Base-by-base conservation (phyloP, 768 basidiomycete genomes). In the Psilocybe cubensis region DNA sequence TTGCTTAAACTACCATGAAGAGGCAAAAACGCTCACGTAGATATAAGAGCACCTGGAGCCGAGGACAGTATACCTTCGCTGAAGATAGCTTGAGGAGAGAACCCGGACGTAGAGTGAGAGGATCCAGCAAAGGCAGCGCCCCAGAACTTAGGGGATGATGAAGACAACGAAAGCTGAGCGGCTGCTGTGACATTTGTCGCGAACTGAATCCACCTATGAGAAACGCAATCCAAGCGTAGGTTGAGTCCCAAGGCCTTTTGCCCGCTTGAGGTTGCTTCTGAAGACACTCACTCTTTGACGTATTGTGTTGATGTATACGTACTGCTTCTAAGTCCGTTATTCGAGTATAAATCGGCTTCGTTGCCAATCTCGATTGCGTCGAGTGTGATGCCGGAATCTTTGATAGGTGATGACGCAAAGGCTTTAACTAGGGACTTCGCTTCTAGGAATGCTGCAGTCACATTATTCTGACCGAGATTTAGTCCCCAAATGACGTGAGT, bases 401-500 rank as follows among this genome's bases (percentile, higher is more conserved):
- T 68, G 27, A 85, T 65, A 2, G 72, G 68, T 1, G 72, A 47
- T 3, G 76, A 76, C n/a, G 70, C 54, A 60, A 87, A 87, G 0
- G 81, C 81, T 35, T 74, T 74, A 4, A 75, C 50, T 51, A 88
- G 78, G 0, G 83, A 76, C 53, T 72, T 69, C 0, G 83, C 79
- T 62, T 78, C 78, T 8, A 82, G 72, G 56, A 76, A 78, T 0
- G 74, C 77, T 4, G 80, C 75, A 57, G 82, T 84, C 50, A 84
- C 25, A 60, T 84, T 85, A 43, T 74, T 68, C 54, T 71, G 66
- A 5, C 85, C 85, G n/a, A 89, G 70, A 68, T 90, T 89, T 45
- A 89, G 72, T 12, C 86, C 87, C 85, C 85, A 89, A 12, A 76
- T 83, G 60, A 89, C 83, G 48, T 78, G 80, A 9, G 86, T 86